Percentiles rank a stretch among this genome's conserved stretches.
These are phyloP conservation scores for Metarhizium robertsii DNA, from an alignment of 2,329 filamentous ascomycete species.

Conservation along the genomic window DNA sequence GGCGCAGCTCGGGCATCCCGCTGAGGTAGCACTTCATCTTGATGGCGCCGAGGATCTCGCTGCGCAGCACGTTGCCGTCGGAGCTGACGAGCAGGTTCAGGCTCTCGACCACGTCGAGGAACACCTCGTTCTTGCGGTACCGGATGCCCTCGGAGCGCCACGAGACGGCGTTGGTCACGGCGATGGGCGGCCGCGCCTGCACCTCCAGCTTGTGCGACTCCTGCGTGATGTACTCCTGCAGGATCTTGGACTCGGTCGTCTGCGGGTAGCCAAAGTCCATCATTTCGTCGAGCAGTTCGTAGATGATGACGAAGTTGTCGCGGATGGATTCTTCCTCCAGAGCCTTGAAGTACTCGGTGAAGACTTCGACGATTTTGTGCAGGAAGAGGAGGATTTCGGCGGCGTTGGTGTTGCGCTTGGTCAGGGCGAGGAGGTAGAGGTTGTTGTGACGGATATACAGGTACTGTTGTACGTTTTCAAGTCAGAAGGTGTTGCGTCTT, in stretches of 20 bases:
- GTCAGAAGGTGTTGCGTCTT: too few species aligned
- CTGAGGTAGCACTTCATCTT: constrained; percentile 99
- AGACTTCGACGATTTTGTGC: constrained; percentile 96
- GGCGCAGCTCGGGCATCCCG: constrained; percentile 90
- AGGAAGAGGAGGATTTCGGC: constrained; percentile 97
- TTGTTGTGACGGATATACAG: constrained; percentile 99
- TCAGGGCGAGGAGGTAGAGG: constrained; percentile 93
- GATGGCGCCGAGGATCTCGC: constrained; percentile 91
- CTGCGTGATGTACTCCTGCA: constrained; percentile 98
- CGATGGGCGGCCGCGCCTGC: constrained; percentile 90
- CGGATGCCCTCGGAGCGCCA: constrained; percentile 97
- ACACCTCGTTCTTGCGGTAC: constrained; percentile 99
- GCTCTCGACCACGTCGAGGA: constrained; percentile 93
- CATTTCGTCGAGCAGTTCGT: constrained; percentile 98
- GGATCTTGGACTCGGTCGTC: constrained; percentile 95
- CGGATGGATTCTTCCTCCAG: constrained; percentile 97
- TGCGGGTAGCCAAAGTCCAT: constrained; percentile 99
- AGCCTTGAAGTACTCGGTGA: constrained; percentile 99
- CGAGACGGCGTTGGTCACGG: constrained; percentile 94
- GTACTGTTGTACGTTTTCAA: constrained; percentile 47
- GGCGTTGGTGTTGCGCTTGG: constrained; percentile 97
- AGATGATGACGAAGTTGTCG: constrained; percentile 99
- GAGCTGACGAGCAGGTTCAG: constrained; percentile 91
- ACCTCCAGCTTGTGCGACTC: constrained; percentile 98
- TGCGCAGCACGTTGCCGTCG: constrained; percentile 89